These are phyloP conservation scores for Warburgia ugandensis DNA, from an alignment of 164 flowering plant genomes.

Conservation along the genomic window DNA sequence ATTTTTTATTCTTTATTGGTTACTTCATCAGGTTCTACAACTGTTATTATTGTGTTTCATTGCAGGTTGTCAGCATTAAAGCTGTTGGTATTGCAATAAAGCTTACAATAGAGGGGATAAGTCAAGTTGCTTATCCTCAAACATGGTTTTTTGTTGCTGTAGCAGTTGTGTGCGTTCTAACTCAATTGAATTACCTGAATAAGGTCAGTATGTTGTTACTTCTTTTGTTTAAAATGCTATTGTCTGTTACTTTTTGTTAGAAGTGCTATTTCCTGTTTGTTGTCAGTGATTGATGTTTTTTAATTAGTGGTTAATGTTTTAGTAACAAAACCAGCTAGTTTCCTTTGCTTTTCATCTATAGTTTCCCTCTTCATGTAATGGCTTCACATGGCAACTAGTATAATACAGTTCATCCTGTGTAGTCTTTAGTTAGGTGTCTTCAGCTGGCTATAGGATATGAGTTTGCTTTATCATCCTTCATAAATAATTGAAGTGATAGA, in stretches of 20 bases:
- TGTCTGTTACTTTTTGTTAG: background rate
- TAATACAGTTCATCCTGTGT: no score
- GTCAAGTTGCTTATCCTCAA: constrained; percentile 66
- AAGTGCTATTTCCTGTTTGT: background rate
- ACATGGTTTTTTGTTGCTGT: constrained; percentile 70
- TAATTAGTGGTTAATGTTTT: no score
- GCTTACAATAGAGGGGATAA: constrained; percentile 70
- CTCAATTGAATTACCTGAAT: constrained; percentile 72
- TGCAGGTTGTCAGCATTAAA: constrained; percentile 81
- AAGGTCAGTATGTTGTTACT: constrained; percentile 31
- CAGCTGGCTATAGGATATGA: no score
- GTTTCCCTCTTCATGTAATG: no score
- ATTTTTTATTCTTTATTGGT: background rate
- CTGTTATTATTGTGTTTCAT: background rate
- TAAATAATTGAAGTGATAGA: no score
- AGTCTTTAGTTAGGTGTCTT: no score
- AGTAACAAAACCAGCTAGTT: no score
- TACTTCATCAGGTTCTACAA: background rate
- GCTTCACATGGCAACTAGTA: no score
- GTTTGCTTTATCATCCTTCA: no score
- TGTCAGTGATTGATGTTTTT: no score
- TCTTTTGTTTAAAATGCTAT: background rate
- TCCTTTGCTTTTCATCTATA: no score
- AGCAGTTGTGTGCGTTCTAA: constrained; percentile 62
- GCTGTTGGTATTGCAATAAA: constrained; percentile 82